A percentile compares a stretch with the other conserved stretches of the same genome.
These are phyloP conservation scores for Cordyceps tenuipes DNA, from an alignment of 2,329 filamentous ascomycete species.

Conservation along the genomic window DNA sequence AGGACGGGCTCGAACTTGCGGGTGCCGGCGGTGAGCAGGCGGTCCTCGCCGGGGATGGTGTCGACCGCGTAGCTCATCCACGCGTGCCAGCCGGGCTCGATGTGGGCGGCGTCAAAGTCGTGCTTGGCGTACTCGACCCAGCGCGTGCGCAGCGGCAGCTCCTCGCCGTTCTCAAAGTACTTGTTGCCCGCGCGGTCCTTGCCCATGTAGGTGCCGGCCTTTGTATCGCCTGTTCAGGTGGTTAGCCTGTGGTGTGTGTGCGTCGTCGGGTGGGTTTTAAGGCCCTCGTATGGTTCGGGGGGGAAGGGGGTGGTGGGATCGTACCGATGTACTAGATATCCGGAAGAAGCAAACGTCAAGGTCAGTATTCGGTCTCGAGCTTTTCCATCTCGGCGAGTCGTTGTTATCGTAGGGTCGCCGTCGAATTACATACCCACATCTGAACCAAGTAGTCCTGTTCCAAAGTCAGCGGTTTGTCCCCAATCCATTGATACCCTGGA, in stretches of 20 bases:
- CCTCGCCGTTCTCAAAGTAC: constrained; percentile 92
- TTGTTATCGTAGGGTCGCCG: constrained; percentile 17
- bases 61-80: constrained; percentile 96
- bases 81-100: constrained; percentile 95
- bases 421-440: constrained; percentile 65
- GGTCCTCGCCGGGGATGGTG: constrained; percentile 71
- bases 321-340: constrained; percentile 47
- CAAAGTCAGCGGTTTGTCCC: constrained; percentile 8
- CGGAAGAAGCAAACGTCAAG: not conserved
- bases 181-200: constrained; percentile 92
- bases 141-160: constrained; percentile 88
- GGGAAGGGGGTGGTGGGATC: constrained; percentile 7
- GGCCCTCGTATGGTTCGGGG: too few relatives aligned
- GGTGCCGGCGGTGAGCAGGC: constrained; percentile 56
- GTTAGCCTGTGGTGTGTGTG: too few relatives aligned
- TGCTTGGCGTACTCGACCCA: constrained; percentile 96
- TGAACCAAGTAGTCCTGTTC: constrained; percentile 80
- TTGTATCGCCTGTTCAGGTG: constrained; percentile 73
- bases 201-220: constrained; percentile 78
- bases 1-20: constrained; percentile 68
- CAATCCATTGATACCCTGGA: not conserved
- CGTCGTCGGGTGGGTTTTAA: too few relatives aligned
- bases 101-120: constrained; percentile 73
- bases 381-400: constrained; percentile 13
- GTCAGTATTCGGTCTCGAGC: not conserved